A percentile compares a stretch with the other conserved stretches of the same genome.
phyloP scores from a whole-genome alignment of 352 stramenopile species.

The Phytopythium oedochilum region DNA sequence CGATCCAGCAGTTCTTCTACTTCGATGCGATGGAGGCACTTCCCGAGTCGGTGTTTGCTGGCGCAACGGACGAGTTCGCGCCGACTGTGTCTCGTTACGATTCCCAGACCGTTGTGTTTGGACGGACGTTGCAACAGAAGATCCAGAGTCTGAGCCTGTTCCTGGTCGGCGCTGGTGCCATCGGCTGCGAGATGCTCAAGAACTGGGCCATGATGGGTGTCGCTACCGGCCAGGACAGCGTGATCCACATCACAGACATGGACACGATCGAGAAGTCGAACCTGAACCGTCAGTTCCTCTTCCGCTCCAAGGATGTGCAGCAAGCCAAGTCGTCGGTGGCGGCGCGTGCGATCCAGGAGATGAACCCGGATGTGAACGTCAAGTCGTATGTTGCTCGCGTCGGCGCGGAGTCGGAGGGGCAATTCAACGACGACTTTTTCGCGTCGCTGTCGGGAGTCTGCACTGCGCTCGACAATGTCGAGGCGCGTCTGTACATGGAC shows the following conservation, averaged over 20 bases:
- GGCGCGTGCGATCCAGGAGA: slow-evolving; percentile 87
- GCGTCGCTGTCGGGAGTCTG: slow-evolving; percentile 93
- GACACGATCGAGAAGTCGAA: slow-evolving; percentile 99
- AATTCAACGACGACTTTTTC: slow-evolving; percentile 99
- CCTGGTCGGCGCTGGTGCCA: slow-evolving; percentile 97
- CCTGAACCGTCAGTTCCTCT: slow-evolving; percentile 98
- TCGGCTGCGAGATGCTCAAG: slow-evolving; percentile 99
- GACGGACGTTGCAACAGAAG: slow-evolving; percentile 67
- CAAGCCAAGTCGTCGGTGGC: slow-evolving; percentile 95
- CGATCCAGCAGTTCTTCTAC: slow-evolving; percentile 99
- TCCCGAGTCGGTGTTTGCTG: slow-evolving; percentile 74
- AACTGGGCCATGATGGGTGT: slow-evolving; percentile 99
- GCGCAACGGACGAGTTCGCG: slow-evolving; percentile 47
- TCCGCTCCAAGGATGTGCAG: slow-evolving; percentile 96
- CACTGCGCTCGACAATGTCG: slow-evolving; percentile 98
- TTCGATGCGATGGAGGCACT: slow-evolving; percentile 97
- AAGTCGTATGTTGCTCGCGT: slow-evolving; percentile 81
- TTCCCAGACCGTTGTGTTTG: slow-evolving; percentile 91
- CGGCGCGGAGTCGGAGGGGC: slow-evolving; percentile 92
- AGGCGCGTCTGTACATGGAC: slow-evolving; percentile 98
- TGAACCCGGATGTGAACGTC: slow-evolving; percentile 96
- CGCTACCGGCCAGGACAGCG: slow-evolving; percentile 73
- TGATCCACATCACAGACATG: slow-evolving; percentile 98
- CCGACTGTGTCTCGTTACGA: slow-evolving; percentile 88
- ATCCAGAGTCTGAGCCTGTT: slow-evolving; percentile 93